Base-by-base conservation (phyloP, 352 stramenopile genomes). In the Globisporangium okanoganense region DNA sequence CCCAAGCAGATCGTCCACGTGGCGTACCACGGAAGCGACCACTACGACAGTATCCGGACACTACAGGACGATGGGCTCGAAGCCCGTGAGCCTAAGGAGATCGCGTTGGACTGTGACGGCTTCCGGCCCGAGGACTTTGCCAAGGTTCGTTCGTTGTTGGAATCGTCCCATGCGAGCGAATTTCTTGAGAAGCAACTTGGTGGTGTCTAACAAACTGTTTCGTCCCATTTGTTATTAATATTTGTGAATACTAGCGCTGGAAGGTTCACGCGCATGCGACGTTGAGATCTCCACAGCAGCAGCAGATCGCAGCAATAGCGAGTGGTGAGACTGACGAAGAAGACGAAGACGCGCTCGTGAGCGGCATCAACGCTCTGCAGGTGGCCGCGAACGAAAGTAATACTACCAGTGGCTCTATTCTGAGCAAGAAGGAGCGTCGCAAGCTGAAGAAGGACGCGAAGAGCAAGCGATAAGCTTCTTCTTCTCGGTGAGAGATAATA, bases 41-140 rank as follows among this genome's bases (percentile, higher is more conserved):
- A 95, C 69, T 93, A 92, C 62, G 85, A 95, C 67, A 95, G 85
- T 52, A 73, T 95, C 22, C 81, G 79, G 13, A 62, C 72, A 20
- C 56, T 88, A 7, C 69, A 66, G 14, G 79, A 91, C 33, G 43
- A 51, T 13, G 65, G 74, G 29, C 35, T 74, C 22, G 68, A 73
- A 29, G 69, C 72, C 6, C 47, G 36, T 5, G 36, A 78, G 27
- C 85, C 85, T 5, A 29, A 69, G 44, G 64, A 71, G 24, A 87
- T 94, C 45, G 65, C 70, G 44, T 63, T 92, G 2, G 70, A 85
- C 48, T 75, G 75, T 59, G 78, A 90, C 43, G 77, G 79, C 7
- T 87, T 87, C 62, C 79, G 83, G 1, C 47, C 64, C 0, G 43
- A 83, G 1, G 79, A 92, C 29, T 69, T 92, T 13, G 75, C 68